Percentiles rank a stretch among this genome's conserved stretches.
Conservation (phyloP, 1,284 basidiomycete species). For the Mycena citricolor region DNA sequence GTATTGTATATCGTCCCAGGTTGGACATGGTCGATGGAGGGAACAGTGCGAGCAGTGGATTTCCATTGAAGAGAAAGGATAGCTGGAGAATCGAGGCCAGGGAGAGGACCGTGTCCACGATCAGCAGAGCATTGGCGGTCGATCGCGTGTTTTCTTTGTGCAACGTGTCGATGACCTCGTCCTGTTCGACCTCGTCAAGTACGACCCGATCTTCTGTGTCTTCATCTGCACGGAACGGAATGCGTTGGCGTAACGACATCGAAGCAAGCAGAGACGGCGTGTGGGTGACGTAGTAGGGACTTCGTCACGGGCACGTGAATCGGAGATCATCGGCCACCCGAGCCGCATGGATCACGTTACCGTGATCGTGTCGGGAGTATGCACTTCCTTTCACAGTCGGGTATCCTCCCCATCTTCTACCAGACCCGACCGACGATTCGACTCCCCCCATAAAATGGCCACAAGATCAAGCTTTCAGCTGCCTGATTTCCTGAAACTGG, state of each 20-base stretch:
- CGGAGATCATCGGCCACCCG: too few relatives aligned
- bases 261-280: neutral
- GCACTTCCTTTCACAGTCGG: too few relatives aligned
- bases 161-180: slow-evolving; percentile 45
- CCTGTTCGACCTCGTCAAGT: slow-evolving; percentile 42
- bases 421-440: too few relatives aligned
- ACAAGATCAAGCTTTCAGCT: slow-evolving; percentile 51
- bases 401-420: too few relatives aligned
- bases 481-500: slow-evolving; percentile 51
- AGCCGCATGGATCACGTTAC: too few relatives aligned
- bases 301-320: too few relatives aligned
- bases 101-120: slow-evolving; percentile 39
- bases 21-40: slow-evolving; percentile 22
- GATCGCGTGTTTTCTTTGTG: slow-evolving; percentile 39
- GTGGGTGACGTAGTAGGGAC: too few relatives aligned
- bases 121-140: slow-evolving; percentile 37
- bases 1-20: slow-evolving; percentile 28
- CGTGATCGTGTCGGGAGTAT: too few relatives aligned
- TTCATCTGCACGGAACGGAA: slow-evolving; percentile 8
- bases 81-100: slow-evolving; percentile 46
- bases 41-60: slow-evolving; percentile 45
- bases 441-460: too few relatives aligned
- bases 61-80: slow-evolving; percentile 30
- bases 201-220: slow-evolving; percentile 13
- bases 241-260: slow-evolving; percentile 15